Base-by-base conservation (phyloP, 257 asterid genomes). In the Galeopsis tetrahit region DNA sequence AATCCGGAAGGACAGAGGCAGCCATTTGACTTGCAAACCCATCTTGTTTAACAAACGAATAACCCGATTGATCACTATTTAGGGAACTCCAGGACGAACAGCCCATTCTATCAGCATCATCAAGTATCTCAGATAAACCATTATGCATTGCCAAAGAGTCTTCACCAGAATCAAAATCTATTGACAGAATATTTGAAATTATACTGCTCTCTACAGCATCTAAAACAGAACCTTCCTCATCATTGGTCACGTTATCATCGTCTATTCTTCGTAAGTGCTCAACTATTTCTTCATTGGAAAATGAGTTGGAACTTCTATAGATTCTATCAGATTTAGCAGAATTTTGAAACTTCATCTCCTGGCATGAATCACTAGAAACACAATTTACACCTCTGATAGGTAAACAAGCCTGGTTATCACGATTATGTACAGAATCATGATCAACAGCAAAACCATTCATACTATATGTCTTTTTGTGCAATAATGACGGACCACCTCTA, bases 281-380 rank as follows among this genome's bases (percentile, higher is more conserved):
- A 51, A 91, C 96, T 82, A 94, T 88, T 82, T 94, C 99, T 84
- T 94, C 98, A 81, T 88, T 89, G 75, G 97, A 91, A 85, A 91
- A 91, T 53, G 95, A 88, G 79, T 82, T 86, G 75, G 97, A 89
- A 86, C 85, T 79, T 77, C 91, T 87, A 77, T 91, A 86, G 38
- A 91, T 81, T 75, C 89, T 87, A 83, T 89, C 97, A 48, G 96
- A 84, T 78, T 91, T 93, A 68, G 92, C 88, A 74, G 93, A 82
- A 72, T 68, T 85, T 78, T 81, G 99, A 81, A 91, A 91, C 83
- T 84, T 87, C 86, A 79, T 69, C 81, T 91, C 97, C 80, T 84
- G 89, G 82, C 77, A 79, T 75, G 85, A 79, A 71, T 91, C 92
- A 79, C 69, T 84, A 75, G 82, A 80, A 46, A 81, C 78, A 14